These are phyloP conservation scores for Stentor roeselii DNA, from an alignment of 73 alveolate genomes.

Conservation along the genomic window DNA sequence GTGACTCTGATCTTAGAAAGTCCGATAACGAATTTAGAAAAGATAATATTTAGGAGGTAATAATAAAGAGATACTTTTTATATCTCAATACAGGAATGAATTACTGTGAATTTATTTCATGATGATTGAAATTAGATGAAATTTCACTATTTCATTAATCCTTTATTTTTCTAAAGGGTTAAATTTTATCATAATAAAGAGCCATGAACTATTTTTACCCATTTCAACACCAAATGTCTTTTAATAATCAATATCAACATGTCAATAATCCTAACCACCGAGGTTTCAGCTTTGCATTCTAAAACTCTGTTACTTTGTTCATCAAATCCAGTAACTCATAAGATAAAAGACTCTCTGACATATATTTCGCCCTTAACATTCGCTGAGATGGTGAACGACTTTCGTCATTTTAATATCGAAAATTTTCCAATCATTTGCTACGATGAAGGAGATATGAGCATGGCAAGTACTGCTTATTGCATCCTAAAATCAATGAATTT, in stretches of 20 bases:
- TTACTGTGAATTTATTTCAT: too few relatives aligned
- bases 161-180: too few relatives aligned
- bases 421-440: background rate
- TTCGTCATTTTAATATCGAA: background rate
- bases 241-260: background rate
- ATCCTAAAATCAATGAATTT: background rate
- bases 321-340: too few relatives aligned
- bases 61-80: too few relatives aligned
- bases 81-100: too few relatives aligned
- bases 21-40: background rate
- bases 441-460: background rate
- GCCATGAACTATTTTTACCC: too few relatives aligned
- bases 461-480: background rate
- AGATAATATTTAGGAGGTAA: background rate
- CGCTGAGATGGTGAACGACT: background rate
- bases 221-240: background rate
- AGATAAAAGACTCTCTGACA: background rate
- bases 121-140: too few relatives aligned
- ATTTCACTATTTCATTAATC: too few relatives aligned
- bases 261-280: background rate
- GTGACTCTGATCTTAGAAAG: conserved; percentile 15
- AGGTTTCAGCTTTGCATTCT: background rate
- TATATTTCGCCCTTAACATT: too few relatives aligned
- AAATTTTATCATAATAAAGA: too few relatives aligned
- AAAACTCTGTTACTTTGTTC: background rate